These are phyloP conservation scores for Tolypocladium inflatum DNA, from an alignment of 2,329 filamentous ascomycete species.

Conservation along the genomic window DNA sequence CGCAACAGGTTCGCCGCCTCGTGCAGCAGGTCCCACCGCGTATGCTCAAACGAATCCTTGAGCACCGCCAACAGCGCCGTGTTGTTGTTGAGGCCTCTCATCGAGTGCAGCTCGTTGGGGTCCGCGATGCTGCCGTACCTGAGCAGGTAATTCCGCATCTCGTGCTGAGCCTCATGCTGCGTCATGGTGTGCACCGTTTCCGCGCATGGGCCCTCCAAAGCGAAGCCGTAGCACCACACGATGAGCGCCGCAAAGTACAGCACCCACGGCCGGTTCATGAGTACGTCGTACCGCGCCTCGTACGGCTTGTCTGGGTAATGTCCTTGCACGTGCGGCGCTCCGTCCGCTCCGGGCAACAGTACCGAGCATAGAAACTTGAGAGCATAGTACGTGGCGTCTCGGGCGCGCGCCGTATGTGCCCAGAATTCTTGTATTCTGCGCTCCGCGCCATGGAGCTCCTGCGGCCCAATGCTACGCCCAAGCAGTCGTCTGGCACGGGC, in stretches of 20 bases:
- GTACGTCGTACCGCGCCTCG: constrained; percentile 75
- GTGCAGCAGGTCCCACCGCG: constrained; percentile 84
- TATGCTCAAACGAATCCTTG: constrained; percentile 69
- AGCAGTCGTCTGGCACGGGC: constrained; percentile 78
- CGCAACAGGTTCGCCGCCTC: constrained; percentile 74
- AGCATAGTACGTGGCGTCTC: constrained; percentile 88
- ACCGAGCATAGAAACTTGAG: constrained; percentile 84
- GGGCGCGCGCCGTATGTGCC: constrained; percentile 79
- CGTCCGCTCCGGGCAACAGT: constrained; percentile 42
- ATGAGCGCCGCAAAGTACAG: constrained; percentile 87
- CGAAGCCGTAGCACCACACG: constrained; percentile 92
- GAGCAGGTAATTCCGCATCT: constrained; percentile 73
- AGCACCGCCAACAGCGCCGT: constrained; percentile 74
- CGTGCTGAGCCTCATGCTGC: constrained; percentile 56
- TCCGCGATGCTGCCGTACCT: constrained; percentile 61
- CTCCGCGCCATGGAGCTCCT: constrained; percentile 72
- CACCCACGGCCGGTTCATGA: constrained; percentile 90
- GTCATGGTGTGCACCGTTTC: constrained; percentile 41
- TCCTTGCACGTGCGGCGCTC: not conserved
- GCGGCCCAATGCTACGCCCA: constrained; percentile 71
- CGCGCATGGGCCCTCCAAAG: constrained; percentile 69
- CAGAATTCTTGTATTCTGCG: constrained; percentile 80
- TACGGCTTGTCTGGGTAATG: constrained; percentile 44
- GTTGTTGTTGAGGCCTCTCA: constrained; percentile 73
- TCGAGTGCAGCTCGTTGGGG: constrained; percentile 66